These are phyloP conservation scores for Neopestalotiopsis sp. DNA, from an alignment of 2,329 filamentous ascomycete species.

Conservation along the genomic window DNA sequence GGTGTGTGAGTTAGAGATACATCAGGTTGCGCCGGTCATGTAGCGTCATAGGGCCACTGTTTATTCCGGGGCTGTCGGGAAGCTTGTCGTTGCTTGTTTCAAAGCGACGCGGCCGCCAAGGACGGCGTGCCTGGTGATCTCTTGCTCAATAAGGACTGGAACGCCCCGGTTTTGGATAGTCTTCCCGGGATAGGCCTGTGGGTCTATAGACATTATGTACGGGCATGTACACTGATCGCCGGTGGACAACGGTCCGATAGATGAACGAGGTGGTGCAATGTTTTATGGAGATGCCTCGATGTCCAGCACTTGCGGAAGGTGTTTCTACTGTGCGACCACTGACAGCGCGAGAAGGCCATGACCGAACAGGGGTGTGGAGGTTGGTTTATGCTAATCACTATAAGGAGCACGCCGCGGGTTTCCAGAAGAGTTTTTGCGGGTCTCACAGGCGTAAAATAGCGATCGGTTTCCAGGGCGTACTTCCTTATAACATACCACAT, in stretches of 20 bases:
- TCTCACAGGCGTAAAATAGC: background rate
- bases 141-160: background rate
- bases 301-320: background rate
- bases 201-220: background rate
- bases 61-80: conserved; percentile 1
- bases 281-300: background rate
- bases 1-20: conserved; percentile 3
- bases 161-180: background rate
- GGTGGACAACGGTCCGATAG: conserved; percentile 1
- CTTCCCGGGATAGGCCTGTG: background rate
- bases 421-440: conserved; percentile 1
- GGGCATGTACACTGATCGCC: background rate
- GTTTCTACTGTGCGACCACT: background rate
- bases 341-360: background rate
- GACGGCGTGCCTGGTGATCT: conserved; percentile 10
- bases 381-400: conserved; percentile 5
- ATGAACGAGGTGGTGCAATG: background rate
- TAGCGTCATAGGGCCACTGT: conserved; percentile 12
- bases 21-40: background rate
- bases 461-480: background rate
- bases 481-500: background rate
- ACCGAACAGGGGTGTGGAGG: background rate
- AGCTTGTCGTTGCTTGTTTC: conserved; percentile 15
- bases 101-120: background rate
- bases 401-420: background rate